Percentiles rank a stretch among this genome's conserved stretches.
phyloP scores from a whole-genome alignment of 352 stramenopile genomes.

The Phytophthora cryptogea region DNA sequence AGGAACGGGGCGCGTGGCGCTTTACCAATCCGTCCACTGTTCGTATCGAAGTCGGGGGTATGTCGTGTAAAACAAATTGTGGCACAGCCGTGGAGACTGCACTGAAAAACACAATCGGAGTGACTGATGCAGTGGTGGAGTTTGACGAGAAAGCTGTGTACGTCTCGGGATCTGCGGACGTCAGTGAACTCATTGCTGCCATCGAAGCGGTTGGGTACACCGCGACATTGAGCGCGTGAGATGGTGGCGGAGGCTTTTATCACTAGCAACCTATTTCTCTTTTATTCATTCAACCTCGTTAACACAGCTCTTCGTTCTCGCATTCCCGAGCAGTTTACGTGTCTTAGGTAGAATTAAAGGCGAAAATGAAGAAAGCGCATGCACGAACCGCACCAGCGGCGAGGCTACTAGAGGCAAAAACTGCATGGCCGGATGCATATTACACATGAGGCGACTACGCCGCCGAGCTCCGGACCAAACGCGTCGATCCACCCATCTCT shows the following conservation, averaged over 20 bases:
- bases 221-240: slow-evolving; percentile 32
- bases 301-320: background rate
- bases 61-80: slow-evolving; percentile 94
- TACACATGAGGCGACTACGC: slow-evolving; percentile 31
- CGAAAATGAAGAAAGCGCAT: slow-evolving; percentile 25
- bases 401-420: slow-evolving; percentile 30
- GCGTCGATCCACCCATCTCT: slow-evolving; percentile 14
- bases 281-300: background rate
- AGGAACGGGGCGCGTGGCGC: slow-evolving; percentile 56
- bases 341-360: slow-evolving; percentile 30
- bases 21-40: slow-evolving; percentile 61
- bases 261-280: slow-evolving; percentile 16
- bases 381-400: slow-evolving; percentile 8
- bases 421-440: slow-evolving; percentile 31
- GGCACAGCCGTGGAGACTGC: slow-evolving; percentile 86
- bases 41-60: slow-evolving; percentile 75
- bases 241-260: background rate
- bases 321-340: slow-evolving; percentile 32
- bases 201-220: slow-evolving; percentile 62
- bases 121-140: slow-evolving; percentile 65
- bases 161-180: slow-evolving; percentile 48
- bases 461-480: slow-evolving; percentile 20
- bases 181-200: slow-evolving; percentile 48
- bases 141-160: slow-evolving; percentile 68
- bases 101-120: slow-evolving; percentile 52